Conservation (phyloP, 192 early-diverging fungal genomes). For the Podila epigama region DNA sequence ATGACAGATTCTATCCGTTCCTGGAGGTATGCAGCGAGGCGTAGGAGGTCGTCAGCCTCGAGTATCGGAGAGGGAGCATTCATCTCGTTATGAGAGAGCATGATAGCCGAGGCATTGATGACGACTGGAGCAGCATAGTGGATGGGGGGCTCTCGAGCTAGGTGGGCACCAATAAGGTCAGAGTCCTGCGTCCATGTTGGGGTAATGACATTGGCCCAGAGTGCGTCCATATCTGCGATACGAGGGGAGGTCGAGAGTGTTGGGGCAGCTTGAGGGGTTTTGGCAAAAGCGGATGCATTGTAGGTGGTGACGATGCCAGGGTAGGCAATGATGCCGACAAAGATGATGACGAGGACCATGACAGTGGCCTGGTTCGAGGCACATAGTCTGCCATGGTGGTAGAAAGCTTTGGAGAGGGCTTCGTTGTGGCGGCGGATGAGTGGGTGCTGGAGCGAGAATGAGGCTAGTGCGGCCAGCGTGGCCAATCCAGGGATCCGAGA, state of each 20-base stretch:
- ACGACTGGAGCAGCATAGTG: conserved; percentile 34
- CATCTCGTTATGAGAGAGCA: neutral
- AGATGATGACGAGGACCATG: conserved; percentile 58
- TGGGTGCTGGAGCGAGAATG: conserved; percentile 29
- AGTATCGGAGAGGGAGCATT: neutral
- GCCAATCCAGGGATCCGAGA: conserved; percentile 41
- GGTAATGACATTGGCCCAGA: conserved; percentile 21
- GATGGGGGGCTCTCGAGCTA: conserved; percentile 14
- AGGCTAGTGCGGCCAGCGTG: conserved; percentile 13
- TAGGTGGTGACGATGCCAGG: conserved; percentile 56
- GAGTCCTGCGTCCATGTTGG: conserved; percentile 43
- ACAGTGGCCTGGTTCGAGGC: conserved; percentile 65
- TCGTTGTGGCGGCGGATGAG: conserved; percentile 39
- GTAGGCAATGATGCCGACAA: conserved; percentile 65
- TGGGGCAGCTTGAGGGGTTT: conserved; percentile 13
- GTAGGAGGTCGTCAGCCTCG: too few relatives aligned
- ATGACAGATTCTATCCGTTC: conserved; percentile 18
- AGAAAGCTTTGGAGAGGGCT: conserved; percentile 52
- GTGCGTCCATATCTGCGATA: conserved; percentile 22
- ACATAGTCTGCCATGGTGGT: conserved; percentile 69
- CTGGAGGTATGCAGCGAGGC: conserved; percentile 16
- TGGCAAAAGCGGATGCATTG: conserved; percentile 30
- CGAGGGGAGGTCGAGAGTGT: conserved; percentile 48
- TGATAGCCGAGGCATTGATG: conserved; percentile 23
- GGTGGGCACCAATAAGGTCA: conserved; percentile 5